Evolutionary conservation across 441 rosid genomes (phyloP).

Genomic region (Erodium trifolium): DNA sequence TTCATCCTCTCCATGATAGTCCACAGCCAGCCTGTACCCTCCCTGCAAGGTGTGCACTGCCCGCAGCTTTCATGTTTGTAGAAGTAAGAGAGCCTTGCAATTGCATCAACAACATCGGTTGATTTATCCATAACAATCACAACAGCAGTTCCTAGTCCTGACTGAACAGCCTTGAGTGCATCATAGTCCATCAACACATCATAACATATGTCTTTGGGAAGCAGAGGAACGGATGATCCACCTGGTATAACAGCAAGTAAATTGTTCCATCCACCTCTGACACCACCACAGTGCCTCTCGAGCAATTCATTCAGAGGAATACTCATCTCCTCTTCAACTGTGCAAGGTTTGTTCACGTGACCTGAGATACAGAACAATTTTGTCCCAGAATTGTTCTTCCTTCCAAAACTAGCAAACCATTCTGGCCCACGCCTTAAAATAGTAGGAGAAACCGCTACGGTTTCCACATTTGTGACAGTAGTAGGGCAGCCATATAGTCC

Average conservation of each 20-base stretch:
- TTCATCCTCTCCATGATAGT: constrained; percentile 98
- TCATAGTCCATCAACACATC: constrained; percentile 96
- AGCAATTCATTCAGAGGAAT: constrained; percentile 85
- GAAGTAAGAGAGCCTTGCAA: constrained; percentile 94
- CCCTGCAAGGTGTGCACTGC: constrained; percentile 98
- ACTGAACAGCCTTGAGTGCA: constrained; percentile 93
- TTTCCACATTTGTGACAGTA: constrained; percentile 95
- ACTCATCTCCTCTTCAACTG: constrained; percentile 98
- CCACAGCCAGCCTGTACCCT: constrained; percentile 99
- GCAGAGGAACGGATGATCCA: constrained; percentile 91
- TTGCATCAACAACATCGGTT: constrained; percentile 96
- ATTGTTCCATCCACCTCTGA: constrained; percentile 97
- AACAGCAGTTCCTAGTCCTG: constrained; percentile 93
- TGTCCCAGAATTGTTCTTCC: constrained; percentile 92
- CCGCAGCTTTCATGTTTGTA: constrained; percentile 99
- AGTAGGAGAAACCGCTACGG: constrained; percentile 95
- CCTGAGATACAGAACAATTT: constrained; percentile 86
- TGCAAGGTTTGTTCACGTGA: constrained; percentile 95
- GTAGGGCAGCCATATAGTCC: constrained; percentile 97
- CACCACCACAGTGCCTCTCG: constrained; percentile 95
- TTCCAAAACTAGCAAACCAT: constrained; percentile 97
- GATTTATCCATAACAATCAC: constrained; percentile 99
- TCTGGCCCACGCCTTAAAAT: constrained; percentile 95
- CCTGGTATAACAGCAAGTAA: constrained; percentile 93
- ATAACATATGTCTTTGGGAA: constrained; percentile 77